These are phyloP conservation scores for Ochromonas danica DNA, from an alignment of 108 stramenopile genomes.

Conservation along the genomic window DNA sequence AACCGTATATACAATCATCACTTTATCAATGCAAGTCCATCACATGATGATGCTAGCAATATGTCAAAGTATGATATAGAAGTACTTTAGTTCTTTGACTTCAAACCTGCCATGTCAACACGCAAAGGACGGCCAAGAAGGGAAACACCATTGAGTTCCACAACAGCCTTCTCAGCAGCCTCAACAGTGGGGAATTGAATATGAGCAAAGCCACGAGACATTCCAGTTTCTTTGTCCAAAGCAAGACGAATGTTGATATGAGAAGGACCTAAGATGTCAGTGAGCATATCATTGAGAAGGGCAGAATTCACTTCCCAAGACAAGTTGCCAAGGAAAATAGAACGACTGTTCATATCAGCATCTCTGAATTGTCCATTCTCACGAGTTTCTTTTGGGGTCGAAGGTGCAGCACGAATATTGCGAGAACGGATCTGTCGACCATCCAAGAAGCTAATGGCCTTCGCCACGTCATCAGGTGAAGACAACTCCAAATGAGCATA, in stretches of 20 bases:
- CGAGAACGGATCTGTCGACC: not conserved
- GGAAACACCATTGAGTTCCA: not conserved
- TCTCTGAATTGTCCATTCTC: not conserved
- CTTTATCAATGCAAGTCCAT: no score
- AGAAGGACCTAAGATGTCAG: not conserved
- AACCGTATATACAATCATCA: no score
- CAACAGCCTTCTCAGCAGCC: not conserved
- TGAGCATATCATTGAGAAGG: not conserved
- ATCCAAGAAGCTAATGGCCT: not conserved
- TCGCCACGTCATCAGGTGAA: not conserved
- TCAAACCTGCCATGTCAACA: not conserved
- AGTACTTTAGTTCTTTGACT: no score
- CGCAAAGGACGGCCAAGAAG: not conserved
- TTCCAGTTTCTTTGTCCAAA: not conserved
- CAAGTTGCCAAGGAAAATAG: constrained; percentile 8
- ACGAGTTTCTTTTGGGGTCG: not conserved
- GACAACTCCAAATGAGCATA: not conserved
- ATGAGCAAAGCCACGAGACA: not conserved
- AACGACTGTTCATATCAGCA: not conserved
- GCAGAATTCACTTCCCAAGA: not conserved
- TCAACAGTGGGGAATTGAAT: not conserved
- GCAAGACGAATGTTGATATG: not conserved
- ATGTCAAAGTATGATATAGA: no score
- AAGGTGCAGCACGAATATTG: not conserved
- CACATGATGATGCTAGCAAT: no score